Evolutionary conservation across 139 green algal species (phyloP), one percentile per base, ranked within the genome.

Genomic region (Chlamydomonas eustigma): DNA sequence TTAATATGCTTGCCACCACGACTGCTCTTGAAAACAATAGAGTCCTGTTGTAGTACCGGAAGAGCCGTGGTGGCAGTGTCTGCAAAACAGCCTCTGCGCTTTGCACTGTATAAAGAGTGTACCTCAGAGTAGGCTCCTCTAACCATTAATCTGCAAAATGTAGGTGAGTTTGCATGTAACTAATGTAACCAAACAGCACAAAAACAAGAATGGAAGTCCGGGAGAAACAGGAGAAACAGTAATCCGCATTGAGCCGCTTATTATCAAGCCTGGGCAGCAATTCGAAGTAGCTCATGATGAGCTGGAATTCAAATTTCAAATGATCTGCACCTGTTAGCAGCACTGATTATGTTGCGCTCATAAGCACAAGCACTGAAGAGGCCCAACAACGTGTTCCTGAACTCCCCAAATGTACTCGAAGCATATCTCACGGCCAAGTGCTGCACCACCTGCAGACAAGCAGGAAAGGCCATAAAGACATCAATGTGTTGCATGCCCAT

Each of bases 341-440:
- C 78, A 18, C 32, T 36, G 51, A 83, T 67, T 50, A 83, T 83
- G 37, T 64, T 73, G 32, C 51, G 39, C 37, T 83, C 78, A 66
- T 80, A 83, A 0, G 73, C 73, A 25, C 39, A 75, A 4, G 78
- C 73, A 0, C 78, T 74, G 67, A 83, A 80, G 36, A 83, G 73
- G 22, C 78, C 78, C 73, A 80, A 34, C 37, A 83, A 51, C 66
- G 78, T 83, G 2, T 38, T 32, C n/a, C 78, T 38, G 66, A 83
- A 80, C 65, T 83, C 78, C 3, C 78, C 78, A 77, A 83, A 80
- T 3, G n/a, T 12, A n/a, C 30, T 32, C n/a, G 4, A 4, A 30
- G 37, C 68, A 28, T 75, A 75, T 18, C 65, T 33, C 24, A 44
- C 8, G 22, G 65, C 65, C 33, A 72, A 34, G 65, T 72, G 65